Evolutionary conservation across 257 asterid genomes (phyloP).

Genomic region (Phtheirospermum japonicum): DNA sequence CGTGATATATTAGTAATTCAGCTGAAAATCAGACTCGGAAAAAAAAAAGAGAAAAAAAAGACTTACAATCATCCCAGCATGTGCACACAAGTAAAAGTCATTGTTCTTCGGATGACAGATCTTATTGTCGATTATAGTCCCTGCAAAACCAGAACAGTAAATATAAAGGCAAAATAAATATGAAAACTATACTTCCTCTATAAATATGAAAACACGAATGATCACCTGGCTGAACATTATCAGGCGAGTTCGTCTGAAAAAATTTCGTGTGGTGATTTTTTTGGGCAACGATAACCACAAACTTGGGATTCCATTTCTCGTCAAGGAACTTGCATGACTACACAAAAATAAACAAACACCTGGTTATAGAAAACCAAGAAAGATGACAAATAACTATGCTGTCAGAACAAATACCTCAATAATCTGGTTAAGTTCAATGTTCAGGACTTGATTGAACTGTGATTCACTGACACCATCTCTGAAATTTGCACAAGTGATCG

Average conservation of each 20-base stretch:
- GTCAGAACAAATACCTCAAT: conserved; percentile 56
- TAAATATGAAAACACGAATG: not conserved
- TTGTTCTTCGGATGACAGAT: conserved; percentile 73
- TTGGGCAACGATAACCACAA: conserved; percentile 69
- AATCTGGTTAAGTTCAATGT: conserved; percentile 73
- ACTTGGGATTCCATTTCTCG: conserved; percentile 70
- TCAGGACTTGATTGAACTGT: conserved; percentile 81
- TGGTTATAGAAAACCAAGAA: not conserved
- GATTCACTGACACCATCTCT: conserved; percentile 94
- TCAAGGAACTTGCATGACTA: conserved; percentile 81
- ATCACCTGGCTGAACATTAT: conserved; percentile 78
- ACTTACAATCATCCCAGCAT: conserved; percentile 77
- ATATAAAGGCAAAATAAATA: not conserved
- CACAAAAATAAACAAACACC: conserved; percentile 9
- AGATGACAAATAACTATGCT: not conserved
- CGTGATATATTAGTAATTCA: not conserved
- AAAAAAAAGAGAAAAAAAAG: not conserved
- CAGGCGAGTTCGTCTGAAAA: conserved; percentile 66
- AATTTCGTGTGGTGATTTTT: conserved; percentile 85
- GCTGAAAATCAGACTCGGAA: not conserved
- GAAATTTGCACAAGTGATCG: conserved; percentile 24
- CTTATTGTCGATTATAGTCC: conserved; percentile 68
- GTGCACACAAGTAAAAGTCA: conserved; percentile 79
- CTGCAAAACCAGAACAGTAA: conserved; percentile 37
- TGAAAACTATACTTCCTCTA: not conserved